These are phyloP conservation scores for Ogataea nonfermentans DNA, from an alignment of 805 yeast genomes.

Conservation along the genomic window DNA sequence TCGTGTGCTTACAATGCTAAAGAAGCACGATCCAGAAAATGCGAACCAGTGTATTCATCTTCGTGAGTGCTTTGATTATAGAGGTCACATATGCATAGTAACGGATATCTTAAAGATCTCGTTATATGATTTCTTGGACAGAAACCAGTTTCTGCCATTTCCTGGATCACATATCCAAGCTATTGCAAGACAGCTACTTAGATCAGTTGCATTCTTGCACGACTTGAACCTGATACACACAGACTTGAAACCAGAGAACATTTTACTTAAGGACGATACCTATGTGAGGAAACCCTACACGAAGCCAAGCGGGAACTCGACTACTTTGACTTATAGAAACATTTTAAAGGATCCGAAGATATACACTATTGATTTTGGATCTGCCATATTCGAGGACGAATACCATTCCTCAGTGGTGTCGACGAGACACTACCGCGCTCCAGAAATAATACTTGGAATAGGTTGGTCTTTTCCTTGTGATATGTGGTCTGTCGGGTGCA, in stretches of 20 bases:
- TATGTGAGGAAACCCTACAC: conserved; percentile 38
- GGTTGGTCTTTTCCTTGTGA: conserved; percentile 99
- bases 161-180: conserved; percentile 93
- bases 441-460: conserved; percentile 89
- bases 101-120: conserved; percentile 85
- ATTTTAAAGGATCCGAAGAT: conserved; percentile 76
- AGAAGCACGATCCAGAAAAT: conserved; percentile 66
- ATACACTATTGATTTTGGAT: conserved; percentile 94
- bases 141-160: conserved; percentile 81
- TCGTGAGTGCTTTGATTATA: conserved; percentile 85
- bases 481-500: conserved; percentile 95
- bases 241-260: conserved; percentile 95
- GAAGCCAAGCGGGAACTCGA: conserved; percentile 22
- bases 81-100: conserved; percentile 92
- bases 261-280: conserved; percentile 60
- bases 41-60: conserved; percentile 78
- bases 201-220: conserved; percentile 86
- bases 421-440: conserved; percentile 95
- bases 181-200: conserved; percentile 77
- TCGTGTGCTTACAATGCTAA: conserved; percentile 71
- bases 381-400: conserved; percentile 91
- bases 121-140: conserved; percentile 84
- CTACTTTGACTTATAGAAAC: conserved; percentile 28
- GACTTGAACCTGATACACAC: conserved; percentile 91
- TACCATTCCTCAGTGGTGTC: conserved; percentile 90